Evolutionary conservation across 2,329 filamentous ascomycete genomes (phyloP).

Genomic region (Plectosphaerella sp.): DNA sequence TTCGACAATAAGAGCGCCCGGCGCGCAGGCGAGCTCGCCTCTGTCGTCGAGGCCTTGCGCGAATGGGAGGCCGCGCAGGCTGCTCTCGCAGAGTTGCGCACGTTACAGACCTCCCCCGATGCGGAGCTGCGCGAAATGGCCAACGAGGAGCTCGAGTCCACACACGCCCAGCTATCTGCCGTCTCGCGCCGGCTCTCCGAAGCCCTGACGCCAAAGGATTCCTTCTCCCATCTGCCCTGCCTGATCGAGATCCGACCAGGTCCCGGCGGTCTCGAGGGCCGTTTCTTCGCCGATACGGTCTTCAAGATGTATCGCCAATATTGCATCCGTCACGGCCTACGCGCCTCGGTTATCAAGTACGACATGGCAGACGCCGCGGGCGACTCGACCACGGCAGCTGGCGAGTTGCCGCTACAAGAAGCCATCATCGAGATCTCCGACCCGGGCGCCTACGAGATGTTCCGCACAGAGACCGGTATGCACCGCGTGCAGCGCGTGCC

Average conservation of each 20-base stretch:
- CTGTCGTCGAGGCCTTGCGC: constrained; percentile 51
- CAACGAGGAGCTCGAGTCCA: constrained; percentile 72
- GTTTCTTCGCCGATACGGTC: constrained; percentile 82
- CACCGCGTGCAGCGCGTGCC: constrained; percentile 94
- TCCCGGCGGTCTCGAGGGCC: constrained; percentile 85
- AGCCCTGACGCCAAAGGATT: constrained; percentile 79
- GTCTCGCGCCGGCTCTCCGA: constrained; percentile 67
- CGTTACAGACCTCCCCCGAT: constrained; percentile 48
- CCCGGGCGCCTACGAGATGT: constrained; percentile 71
- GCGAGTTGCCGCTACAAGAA: constrained; percentile 72
- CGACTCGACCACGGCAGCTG: constrained; percentile 44
- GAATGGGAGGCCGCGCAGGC: constrained; percentile 53
- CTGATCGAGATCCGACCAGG: constrained; percentile 89
- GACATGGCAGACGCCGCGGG: constrained; percentile 67
- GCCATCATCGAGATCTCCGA: constrained; percentile 80
- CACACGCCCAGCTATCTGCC: constrained; percentile 54
- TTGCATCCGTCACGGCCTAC: constrained; percentile 65
- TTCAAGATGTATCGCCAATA: constrained; percentile 86
- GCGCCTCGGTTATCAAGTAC: constrained; percentile 69
- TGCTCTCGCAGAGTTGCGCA: constrained; percentile 48
- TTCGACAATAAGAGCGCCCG: constrained; percentile 57
- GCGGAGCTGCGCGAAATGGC: constrained; percentile 74
- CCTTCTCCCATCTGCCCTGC: constrained; percentile 85
- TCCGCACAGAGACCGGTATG: constrained; percentile 88
- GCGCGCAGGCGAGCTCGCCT: constrained; percentile 56